A percentile compares a stretch with the other conserved stretches of the same genome.
Conservation (phyloP, 768 basidiomycete species). For the Cyclocybe aegerita region DNA sequence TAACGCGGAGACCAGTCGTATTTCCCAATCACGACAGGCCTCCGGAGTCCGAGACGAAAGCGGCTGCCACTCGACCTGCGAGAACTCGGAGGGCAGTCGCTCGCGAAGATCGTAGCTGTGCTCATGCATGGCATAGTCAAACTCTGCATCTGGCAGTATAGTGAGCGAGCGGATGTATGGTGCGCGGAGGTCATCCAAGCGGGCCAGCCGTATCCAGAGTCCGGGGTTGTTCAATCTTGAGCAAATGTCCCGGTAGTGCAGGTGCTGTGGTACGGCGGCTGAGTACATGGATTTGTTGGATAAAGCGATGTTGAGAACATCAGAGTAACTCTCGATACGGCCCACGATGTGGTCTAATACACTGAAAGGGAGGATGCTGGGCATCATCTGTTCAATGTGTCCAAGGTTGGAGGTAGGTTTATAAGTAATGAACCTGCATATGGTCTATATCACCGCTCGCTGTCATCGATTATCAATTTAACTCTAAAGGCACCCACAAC, state of each 20-base stretch:
- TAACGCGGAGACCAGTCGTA: neutral
- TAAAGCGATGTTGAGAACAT: constrained; percentile 11
- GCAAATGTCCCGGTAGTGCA: constrained; percentile 12
- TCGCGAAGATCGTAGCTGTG: constrained; percentile 7
- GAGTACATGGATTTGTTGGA: constrained; percentile 5
- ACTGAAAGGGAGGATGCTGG: constrained; percentile 2
- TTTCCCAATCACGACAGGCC: neutral
- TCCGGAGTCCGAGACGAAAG: neutral
- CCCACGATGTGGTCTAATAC: constrained; percentile 3
- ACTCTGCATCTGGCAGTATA: constrained; percentile 3
- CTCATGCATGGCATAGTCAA: neutral
- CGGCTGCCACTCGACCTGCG: neutral
- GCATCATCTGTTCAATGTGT: too few species aligned
- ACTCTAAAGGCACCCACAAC: too few species aligned
- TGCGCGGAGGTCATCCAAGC: constrained; percentile 5
- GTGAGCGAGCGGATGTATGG: constrained; percentile 7
- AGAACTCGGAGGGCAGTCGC: constrained; percentile 5
- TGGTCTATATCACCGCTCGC: neutral
- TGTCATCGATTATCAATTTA: too few species aligned
- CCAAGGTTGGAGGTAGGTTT: too few species aligned
- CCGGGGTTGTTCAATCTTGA: constrained; percentile 1
- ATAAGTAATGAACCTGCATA: too few species aligned
- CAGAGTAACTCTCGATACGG: constrained; percentile 1
- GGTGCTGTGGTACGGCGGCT: constrained; percentile 9
- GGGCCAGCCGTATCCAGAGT: constrained; percentile 9